Conservation (phyloP, 1,139 yeast genomes). For the Yamadazyma atlantica region DNA sequence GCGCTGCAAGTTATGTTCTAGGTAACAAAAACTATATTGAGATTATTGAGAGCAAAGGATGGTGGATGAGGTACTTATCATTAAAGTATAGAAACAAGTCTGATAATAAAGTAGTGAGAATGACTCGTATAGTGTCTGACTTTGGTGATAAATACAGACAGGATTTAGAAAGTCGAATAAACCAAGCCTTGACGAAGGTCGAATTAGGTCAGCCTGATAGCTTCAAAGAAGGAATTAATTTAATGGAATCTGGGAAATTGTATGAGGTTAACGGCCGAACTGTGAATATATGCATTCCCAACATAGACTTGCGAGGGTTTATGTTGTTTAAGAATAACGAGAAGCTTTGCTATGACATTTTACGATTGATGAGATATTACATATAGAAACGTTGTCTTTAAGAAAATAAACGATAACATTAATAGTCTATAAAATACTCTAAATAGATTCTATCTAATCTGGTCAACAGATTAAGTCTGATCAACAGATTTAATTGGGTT, state of each 20-base stretch:
- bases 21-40: constrained; percentile 10
- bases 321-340: constrained; percentile 9
- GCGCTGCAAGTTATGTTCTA: constrained; percentile 11
- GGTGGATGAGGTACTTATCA: constrained; percentile 13
- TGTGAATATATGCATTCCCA: constrained; percentile 10
- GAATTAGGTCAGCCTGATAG: not conserved
- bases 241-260: constrained; percentile 8
- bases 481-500: too few relatives aligned
- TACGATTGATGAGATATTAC: constrained; percentile 14
- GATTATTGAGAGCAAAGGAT: constrained; percentile 3
- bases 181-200: constrained; percentile 3
- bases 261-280: constrained; percentile 2
- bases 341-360: constrained; percentile 10
- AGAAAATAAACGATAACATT: too few relatives aligned
- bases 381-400: constrained; percentile 7
- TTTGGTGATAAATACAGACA: constrained; percentile 6
- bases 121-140: not conserved
- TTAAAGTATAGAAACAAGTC: constrained; percentile 12
- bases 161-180: constrained; percentile 7
- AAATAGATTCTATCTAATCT: too few relatives aligned
- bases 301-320: constrained; percentile 5
- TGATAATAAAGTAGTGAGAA: constrained; percentile 1
- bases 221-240: constrained; percentile 6
- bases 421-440: too few relatives aligned
- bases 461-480: too few relatives aligned